Percentiles rank a stretch among this genome's conserved stretches.
phyloP scores from a whole-genome alignment of 2,329 filamentous ascomycete genomes.

The Colletotrichum musicola region DNA sequence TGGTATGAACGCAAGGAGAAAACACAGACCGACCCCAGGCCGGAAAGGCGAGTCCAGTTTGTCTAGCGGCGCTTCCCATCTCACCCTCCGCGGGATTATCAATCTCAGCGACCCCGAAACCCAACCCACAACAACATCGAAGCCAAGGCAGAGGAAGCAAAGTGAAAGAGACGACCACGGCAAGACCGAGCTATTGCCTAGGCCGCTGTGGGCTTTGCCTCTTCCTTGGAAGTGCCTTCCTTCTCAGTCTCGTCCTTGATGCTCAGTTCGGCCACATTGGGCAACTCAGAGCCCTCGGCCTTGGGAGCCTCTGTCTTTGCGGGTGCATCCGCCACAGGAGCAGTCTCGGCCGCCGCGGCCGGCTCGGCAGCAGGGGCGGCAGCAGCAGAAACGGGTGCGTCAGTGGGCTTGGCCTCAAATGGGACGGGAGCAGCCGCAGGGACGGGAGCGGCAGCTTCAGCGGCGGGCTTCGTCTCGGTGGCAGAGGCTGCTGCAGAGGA shows the following conservation, averaged over 20 bases:
- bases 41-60: conserved; percentile 13
- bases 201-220: conserved; percentile 18
- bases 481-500: conserved; percentile 34
- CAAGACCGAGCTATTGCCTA: background rate
- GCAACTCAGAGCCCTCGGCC: conserved; percentile 22
- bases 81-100: conserved; percentile 2
- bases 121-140: conserved; percentile 9
- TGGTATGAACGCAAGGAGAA: conserved; percentile 35
- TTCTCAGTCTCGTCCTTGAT: conserved; percentile 31
- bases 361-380: conserved; percentile 11
- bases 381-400: conserved; percentile 32
- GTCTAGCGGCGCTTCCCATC: conserved; percentile 14
- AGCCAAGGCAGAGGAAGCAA: conserved; percentile 9
- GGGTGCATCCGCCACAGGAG: conserved; percentile 10
- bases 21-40: conserved; percentile 1
- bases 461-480: conserved; percentile 26
- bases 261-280: conserved; percentile 27
- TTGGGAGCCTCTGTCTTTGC: conserved; percentile 39
- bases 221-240: conserved; percentile 23
- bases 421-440: conserved; percentile 38
- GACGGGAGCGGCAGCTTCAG: background rate
- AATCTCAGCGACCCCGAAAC: conserved; percentile 1
- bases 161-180: background rate
- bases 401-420: conserved; percentile 39
- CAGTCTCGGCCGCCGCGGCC: conserved; percentile 11